Base-by-base conservation (phyloP, 2,329 filamentous ascomycete genomes). In the Delphinella strobiligena region DNA sequence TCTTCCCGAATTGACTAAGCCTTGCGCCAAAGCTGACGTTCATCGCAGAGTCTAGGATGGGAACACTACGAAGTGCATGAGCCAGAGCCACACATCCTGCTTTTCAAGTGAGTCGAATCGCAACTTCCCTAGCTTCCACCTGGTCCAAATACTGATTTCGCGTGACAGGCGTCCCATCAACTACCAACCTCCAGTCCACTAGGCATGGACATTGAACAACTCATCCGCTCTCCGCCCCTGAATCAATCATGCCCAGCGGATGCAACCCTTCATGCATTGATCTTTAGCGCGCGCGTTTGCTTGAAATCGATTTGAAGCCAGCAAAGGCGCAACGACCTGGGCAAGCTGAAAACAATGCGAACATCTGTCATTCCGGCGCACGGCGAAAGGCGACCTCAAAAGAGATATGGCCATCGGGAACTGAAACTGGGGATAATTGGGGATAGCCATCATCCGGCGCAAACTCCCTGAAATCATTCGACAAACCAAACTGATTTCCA, bases 31-130 rank as follows among this genome's bases (percentile, higher is more conserved):
- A 8, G 19, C 29, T 33, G 19, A 41, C 12, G 10, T 2, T 5
- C 5, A 12, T 14, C 7, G 8, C 58, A 96, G 88, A 96, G 89
- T 69, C 70, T 98, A 54, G 91, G 91, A 42, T 98, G 91, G 91
- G 89, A 96, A 61, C 91, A 98, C 63, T 98, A 98, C 60, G 91
- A 98, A 63, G 91, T 98, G 40, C 91, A 98, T 62, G 91, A 96
- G 63, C 91, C 91, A 32, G 91, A 98, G 67, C 91, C 91, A 49
- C 91, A 98, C 62, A 98, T 98, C 55, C 74, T 98, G 40, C 75
- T 98, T 22, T 98, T 98, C 75, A 98, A 98, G 89, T 95, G 68
- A 62, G 83, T 70, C 44, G 18, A 33, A n/a, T n/a, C n/a, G n/a
- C n/a, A n/a, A n/a, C 19, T 10, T 5, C 11, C 4, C 10, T 12